Evolutionary conservation across 2,329 filamentous ascomycete genomes (phyloP), one percentile per base, ranked within the genome.

Genomic region (Phoma sp.): DNA sequence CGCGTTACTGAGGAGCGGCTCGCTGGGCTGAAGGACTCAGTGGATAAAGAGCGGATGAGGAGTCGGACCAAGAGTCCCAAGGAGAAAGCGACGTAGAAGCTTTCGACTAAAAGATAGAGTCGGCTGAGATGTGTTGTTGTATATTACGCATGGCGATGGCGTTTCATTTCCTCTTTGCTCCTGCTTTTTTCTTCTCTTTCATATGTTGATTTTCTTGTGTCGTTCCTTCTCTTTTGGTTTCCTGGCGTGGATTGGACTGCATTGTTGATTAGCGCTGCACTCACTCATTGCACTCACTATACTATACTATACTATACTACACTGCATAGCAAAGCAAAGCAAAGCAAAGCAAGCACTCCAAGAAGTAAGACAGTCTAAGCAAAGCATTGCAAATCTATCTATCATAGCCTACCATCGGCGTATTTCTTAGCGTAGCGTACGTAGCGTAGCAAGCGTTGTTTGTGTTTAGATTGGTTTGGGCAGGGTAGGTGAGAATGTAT

Each of bases 1-100:
- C 81, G 84, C 47, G 85, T 96, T 25, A 97, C 93, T 2, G 91
- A 97, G 72, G 89, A 96, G 78, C 89, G 91, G 68, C 78, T 99
- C 26, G 83, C 84, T 49, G 84, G 89, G 34, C 77, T 99, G 58
- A 93, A 93, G 74, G 83, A 84, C 34, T 89, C 91, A 25, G 82
- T 93, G 45, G 53, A 57, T 37, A 62, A 62, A 32, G 60, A 68
- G 51, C 66, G 65, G 47, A 51, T 57, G 26, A 65, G 51, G 17
- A 61, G 57, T 23, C 55, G 47, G 6, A 64, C 64, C 1, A 63
- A 60, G 21, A 67, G 64, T 26, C 57, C 57, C 3, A 62, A 62
- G 33, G 67, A 68, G 40, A 56, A 63, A 34, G 46, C 42, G 6
- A 33, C 46, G 18, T 49, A 34, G 17, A 10, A 7, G 32, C n/a